Evolutionary conservation across 495 filamentous ascomycete genomes (phyloP).

Genomic region (Neurospora tetrasperma): DNA sequence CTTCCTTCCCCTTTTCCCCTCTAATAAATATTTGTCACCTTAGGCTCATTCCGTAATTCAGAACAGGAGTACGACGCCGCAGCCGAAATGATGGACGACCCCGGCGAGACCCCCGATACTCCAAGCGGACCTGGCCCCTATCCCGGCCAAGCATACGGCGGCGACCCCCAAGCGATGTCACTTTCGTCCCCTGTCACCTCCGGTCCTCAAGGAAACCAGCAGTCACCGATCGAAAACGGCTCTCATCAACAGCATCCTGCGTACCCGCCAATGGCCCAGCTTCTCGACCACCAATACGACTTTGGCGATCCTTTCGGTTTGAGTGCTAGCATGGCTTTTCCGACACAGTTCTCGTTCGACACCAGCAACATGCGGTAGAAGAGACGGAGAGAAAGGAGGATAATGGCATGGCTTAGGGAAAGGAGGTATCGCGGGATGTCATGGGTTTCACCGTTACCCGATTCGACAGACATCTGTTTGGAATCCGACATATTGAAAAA

Average conservation of each 20-base stretch:
- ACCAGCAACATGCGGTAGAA: conserved; percentile 46
- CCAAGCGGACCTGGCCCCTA: conserved; percentile 59
- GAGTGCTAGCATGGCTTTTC: conserved; percentile 89
- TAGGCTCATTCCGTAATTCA: conserved; percentile 73
- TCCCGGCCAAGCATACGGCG: conserved; percentile 40
- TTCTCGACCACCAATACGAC: conserved; percentile 75
- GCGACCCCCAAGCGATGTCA: conserved; percentile 30
- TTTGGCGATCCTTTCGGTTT: conserved; percentile 77
- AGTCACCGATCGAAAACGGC: conserved; percentile 25
- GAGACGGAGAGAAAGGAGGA: neutral
- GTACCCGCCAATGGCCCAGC: conserved; percentile 51
- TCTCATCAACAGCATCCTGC: conserved; percentile 30
- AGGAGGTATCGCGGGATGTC: neutral
- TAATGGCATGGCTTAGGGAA: neutral
- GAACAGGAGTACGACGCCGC: conserved; percentile 99
- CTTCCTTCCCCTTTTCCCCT: conserved; percentile 29
- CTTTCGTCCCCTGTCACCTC: conserved; percentile 33
- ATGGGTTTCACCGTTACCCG: neutral
- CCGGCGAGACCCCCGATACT: conserved; percentile 49
- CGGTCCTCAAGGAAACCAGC: conserved; percentile 19
- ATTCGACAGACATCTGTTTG: neutral
- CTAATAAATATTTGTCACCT: conserved; percentile 67
- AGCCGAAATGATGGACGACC: conserved; percentile 85
- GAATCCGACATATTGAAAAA: neutral
- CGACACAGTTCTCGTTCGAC: conserved; percentile 79